Percentiles rank a stretch among this genome's conserved stretches.
phyloP scores from a whole-genome alignment of 352 stramenopile species.

The Phytophthora tentaculata region DNA sequence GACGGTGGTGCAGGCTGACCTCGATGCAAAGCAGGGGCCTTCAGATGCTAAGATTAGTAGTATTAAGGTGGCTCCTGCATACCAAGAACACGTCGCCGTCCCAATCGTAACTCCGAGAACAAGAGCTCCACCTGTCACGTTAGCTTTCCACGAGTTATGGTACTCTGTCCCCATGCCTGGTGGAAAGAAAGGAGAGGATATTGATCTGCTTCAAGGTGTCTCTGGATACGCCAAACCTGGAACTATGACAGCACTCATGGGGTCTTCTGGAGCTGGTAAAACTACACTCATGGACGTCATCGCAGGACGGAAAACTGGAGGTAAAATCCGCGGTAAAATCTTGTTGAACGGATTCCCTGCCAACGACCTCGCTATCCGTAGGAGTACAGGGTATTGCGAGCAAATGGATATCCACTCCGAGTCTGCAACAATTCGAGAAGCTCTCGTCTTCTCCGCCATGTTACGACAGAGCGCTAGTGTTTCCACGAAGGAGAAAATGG shows the following conservation, averaged over 20 bases:
- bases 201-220: conserved; percentile 87
- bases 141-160: conserved; percentile 62
- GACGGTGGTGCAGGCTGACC: conserved; percentile 42
- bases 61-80: conserved; percentile 20
- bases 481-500: conserved; percentile 42
- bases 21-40: conserved; percentile 34
- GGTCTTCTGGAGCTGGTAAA: conserved; percentile 85
- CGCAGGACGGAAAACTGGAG: conserved; percentile 90
- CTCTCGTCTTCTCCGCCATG: conserved; percentile 90
- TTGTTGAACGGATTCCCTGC: conserved; percentile 57
- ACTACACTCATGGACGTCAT: conserved; percentile 96
- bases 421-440: conserved; percentile 89
- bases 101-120: conserved; percentile 22
- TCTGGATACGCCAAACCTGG: conserved; percentile 66
- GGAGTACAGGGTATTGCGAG: conserved; percentile 66
- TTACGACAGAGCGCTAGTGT: conserved; percentile 60
- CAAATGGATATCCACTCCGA: conserved; percentile 93
- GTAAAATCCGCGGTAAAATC: conserved; percentile 76
- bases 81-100: conserved; percentile 22
- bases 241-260: conserved; percentile 79
- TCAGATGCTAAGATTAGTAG: conserved; percentile 5
- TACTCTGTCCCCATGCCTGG: conserved; percentile 63
- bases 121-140: conserved; percentile 39
- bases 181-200: conserved; percentile 42
- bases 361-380: conserved; percentile 53